Evolutionary conservation across 768 basidiomycete genomes (phyloP), one percentile per base, ranked within the genome.

Genomic region (Crucibulum laeve): DNA sequence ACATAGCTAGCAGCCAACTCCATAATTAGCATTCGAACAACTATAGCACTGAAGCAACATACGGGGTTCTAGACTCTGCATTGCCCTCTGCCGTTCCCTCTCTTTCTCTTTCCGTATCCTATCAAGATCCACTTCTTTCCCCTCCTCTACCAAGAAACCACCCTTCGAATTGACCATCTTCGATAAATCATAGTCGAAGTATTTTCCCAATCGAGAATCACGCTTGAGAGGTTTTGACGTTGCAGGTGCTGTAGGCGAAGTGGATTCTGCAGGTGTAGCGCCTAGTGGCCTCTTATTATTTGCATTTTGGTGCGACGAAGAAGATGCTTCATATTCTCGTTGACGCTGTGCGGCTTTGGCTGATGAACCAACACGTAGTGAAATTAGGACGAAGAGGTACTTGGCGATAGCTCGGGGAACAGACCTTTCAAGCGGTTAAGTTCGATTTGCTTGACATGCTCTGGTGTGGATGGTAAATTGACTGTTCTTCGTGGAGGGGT

Each of bases 91-190:
- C 54, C 80, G 69, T 66, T 95, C 89, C 37, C 91, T 69, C 60
- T 88, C 83, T 53, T 83, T 85, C 65, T 93, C 87, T 60, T 86
- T 87, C 49, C 82, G 66, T 37, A 80, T 71, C 47, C 82, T 64
- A 19, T 87, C 83, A 45, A 89, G 90, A 53, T 90, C 83, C 1
- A 80, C 74, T 49, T 88, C 87, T 51, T 82, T 80, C n/a, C 80
- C 83, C 34, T 95, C 93, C 50, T 95, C 90, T 4, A 95, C 73
- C 56, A 99, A 64, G 63, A 97, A 99, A 1, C 96, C 96, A 40
- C 95, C 96, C 60, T 93, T 88, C 5, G 92, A 86, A 61, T 99
- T 97, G 57, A 92, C 85, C 83, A 97, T 89, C 72, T 96, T 97
- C 10, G 88, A 88, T 11, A 97, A 64, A 61, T 97, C 94, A 79